phyloP scores from a whole-genome alignment of 176 grass and related monocot genomes.

The Ensete ventricosum region DNA sequence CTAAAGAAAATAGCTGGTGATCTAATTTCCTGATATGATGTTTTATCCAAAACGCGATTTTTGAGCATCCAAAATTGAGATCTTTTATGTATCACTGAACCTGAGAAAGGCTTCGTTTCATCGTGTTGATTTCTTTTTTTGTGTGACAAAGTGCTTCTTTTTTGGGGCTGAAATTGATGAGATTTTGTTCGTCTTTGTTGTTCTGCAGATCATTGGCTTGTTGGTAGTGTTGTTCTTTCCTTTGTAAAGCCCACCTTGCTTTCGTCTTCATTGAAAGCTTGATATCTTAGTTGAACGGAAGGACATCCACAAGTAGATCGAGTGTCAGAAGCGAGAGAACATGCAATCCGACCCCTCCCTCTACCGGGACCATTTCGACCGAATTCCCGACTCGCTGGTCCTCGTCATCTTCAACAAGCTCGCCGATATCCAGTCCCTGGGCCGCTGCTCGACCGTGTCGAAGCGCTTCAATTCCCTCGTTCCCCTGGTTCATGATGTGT shows the following conservation, averaged over 20 bases:
- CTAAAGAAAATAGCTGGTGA: too few species aligned
- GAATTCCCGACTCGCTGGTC: slow-evolving; percentile 49
- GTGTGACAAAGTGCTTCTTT: neutral
- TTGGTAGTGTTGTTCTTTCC: neutral
- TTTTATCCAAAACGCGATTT: neutral
- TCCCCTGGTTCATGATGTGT: slow-evolving; percentile 54
- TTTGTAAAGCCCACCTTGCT: neutral
- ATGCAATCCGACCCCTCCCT: slow-evolving; percentile 64
- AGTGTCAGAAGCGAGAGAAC: neutral
- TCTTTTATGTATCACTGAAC: neutral
- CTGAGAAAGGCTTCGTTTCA: neutral
- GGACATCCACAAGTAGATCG: neutral
- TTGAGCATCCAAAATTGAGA: neutral
- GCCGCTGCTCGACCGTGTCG: slow-evolving; percentile 50
- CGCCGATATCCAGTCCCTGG: slow-evolving; percentile 51
- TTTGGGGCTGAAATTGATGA: neutral
- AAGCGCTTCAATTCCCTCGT: slow-evolving; percentile 62
- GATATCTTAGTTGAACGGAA: neutral
- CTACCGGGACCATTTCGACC: slow-evolving; percentile 62
- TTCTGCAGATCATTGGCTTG: neutral
- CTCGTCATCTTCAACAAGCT: slow-evolving; percentile 75
- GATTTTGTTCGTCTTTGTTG: neutral
- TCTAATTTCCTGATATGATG: neutral
- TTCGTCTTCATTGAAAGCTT: neutral
- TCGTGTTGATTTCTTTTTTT: too few species aligned